Evolutionary conservation across 257 asterid genomes (phyloP), one percentile per base, ranked within the genome.

Genomic region (Prunella vulgaris): DNA sequence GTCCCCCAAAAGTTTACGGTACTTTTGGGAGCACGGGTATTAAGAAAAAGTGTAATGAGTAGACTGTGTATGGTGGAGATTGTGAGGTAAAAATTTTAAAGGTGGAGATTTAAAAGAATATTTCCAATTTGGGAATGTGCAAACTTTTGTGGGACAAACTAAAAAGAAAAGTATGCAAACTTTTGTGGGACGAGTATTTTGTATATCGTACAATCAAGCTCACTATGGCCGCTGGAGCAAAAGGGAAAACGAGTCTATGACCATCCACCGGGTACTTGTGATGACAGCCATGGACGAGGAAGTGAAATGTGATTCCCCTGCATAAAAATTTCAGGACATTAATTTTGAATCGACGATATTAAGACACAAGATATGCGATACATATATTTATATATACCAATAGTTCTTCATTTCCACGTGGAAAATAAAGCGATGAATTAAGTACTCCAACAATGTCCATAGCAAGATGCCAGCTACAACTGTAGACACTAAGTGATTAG

Each of bases 391-490:
- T 12, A 68, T 74, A 32, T 77, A 84, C 85, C 86, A 80, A 70
- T 85, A 85, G 80, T 70, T 30, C 2, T n/a, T 68, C 14, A 84
- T 62, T 46, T 78, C 70, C 24, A 82, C 52, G 77, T 85, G 90
- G 74, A 80, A 83, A 71, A 85, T 21, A 73, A 82, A 80, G 5
- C 90, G 87, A 66, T 85, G 88, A 52, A 85, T 9, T 62, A 69
- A 82, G n/a, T 40, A 40, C 80, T 85, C 90, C n/a, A 82, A 5
- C 71, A 85, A 70, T 46, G 90, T 78, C 80, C 84, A 86, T 7
- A 76, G 2, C 8, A 75, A 12, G 28, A 85, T 28, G 64, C 97
- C 94, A 0, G 48, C 83, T 15, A 68, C 53, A 9, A 81, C 15
- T 5, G 85, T 48, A 22, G 83, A 57, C 5, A 78, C 80, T 24